Conservation (phyloP, 129 eudicot species). For the Solidago caesia region DNA sequence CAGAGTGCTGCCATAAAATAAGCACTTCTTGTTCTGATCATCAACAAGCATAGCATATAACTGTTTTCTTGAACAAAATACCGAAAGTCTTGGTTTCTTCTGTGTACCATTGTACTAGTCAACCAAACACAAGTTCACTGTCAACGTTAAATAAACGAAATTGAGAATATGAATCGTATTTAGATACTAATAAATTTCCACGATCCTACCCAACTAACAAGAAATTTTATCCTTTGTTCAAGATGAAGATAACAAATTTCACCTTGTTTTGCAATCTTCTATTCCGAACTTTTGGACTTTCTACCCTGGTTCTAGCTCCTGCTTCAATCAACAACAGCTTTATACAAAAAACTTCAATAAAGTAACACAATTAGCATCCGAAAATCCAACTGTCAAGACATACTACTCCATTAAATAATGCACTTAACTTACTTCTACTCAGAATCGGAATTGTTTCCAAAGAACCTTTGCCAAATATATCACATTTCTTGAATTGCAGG, state of each 20-base stretch:
- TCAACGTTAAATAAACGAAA: background rate
- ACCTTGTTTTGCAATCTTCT: conserved; percentile 80
- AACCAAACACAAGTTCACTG: background rate
- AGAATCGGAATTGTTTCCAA: conserved; percentile 28
- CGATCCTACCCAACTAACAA: background rate
- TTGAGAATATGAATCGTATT: background rate
- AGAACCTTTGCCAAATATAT: conserved; percentile 38
- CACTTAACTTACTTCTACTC: conserved; percentile 32
- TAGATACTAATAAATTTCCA: background rate
- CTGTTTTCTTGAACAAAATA: conserved; percentile 83
- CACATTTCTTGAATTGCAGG: conserved; percentile 39
- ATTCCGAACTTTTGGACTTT: conserved; percentile 71
- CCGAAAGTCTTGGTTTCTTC: conserved; percentile 92
- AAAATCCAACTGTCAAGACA: background rate
- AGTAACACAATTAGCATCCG: background rate
- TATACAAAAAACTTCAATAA: conserved; percentile 25
- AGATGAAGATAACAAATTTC: background rate
- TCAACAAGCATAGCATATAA: conserved; percentile 87
- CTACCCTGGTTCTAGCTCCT: conserved; percentile 50
- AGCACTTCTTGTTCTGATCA: conserved; percentile 81
- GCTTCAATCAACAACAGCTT: conserved; percentile 64
- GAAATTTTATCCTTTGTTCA: background rate
- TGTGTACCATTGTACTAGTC: conserved; percentile 81
- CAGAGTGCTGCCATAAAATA: conserved; percentile 79
- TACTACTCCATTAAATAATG: background rate